Base-by-base conservation (phyloP, 2,329 filamentous ascomycete species). In the Fusarium sp. region DNA sequence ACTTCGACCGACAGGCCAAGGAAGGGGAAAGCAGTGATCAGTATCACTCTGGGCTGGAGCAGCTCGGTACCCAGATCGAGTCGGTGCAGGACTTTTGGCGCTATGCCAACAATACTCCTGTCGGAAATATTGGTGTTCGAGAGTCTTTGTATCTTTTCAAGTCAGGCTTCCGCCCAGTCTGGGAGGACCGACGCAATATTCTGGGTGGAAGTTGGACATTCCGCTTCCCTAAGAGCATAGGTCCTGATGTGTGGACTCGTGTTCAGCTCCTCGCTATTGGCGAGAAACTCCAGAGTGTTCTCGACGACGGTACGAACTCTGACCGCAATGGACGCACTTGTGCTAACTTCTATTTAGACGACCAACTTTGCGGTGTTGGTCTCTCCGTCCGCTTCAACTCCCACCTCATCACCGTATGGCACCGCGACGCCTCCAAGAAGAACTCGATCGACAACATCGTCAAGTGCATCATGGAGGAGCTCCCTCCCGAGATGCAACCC, bases 181-280 rank as follows among this genome's bases (percentile, higher is more conserved):
- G 92, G 92, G 93, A 94, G 83, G 95, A 98, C 80, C 89, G 93
- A 44, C 91, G 96, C 77, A 98, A 98, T 82, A 86, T 92, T 66
- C 87, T 91, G 69, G 95, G 95, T 58, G 95, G 95, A 55, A 92
- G 93, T 80, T 98, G 94, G 94, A 97, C 94, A 27, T 97, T 98
- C 83, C 91, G 95, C 56, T 92, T 98, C 48, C 91, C 92, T 72
- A 97, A 97, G 85, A 87, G 86, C 69, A 87, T 88, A 41, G 90
- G 89, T 10, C 88, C 90, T 6, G 92, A 92, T 76, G 92, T 93
- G 79, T 98, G 92, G 94, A 94, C 91, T 76, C 90, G 91, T 79
- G 87, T 97, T 69, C 90, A 94, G 83, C 84, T 95, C 79, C 87
- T 96, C 81, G 94, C 94, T 38, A 93, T 96, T 69, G 94, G 94